Evolutionary conservation across 2,329 filamentous ascomycete species (phyloP), one percentile per base, ranked within the genome.

Genomic region (Aspergillus hiratsukae): DNA sequence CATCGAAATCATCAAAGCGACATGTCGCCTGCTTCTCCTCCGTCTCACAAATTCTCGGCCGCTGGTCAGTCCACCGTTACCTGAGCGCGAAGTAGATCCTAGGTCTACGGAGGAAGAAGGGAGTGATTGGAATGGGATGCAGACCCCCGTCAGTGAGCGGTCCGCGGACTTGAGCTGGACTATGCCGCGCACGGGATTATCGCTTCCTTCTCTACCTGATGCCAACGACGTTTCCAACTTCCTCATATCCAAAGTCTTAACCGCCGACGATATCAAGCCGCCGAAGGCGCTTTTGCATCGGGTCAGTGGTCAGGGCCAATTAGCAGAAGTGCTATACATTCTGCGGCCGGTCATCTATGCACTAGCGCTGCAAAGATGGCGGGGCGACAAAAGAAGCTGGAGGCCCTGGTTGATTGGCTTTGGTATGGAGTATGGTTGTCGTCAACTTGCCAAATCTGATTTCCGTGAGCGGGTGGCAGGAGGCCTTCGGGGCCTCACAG

Each of bases 181-280:
- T 14, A 97, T 99, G 93, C 93, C 93, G n/a, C 83, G 94, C 57
- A 99, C 94, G 0, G 91, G 91, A 37, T 82, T 96, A 65, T 89
- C 86, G 27, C 82, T 99, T 49, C 93, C 94, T 0, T 88, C 86
- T 49, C 80, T 99, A 17, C 94, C 94, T 0, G 87, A 88, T 55
- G 83, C 88, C 1, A 83, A 87, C 52, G 90, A 96, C 65, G 92
- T 97, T 57, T 90, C 90, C 51, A 85, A 84, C 48, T 99, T 96
- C 73, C 83, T 99, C 4, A 84, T 96, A 25, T 87, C 88, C 35
- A 92, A 95, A 63, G 93, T 97, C 11, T 81, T 99, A 49, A 96
- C 91, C 0, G 91, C 94, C 8, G 94, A 99, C 75, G 94, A 97
- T 70, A 94, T 99, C 78, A 97, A 96, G 72, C 90, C 93, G 0